Conservation (phyloP, 2,329 filamentous ascomycete genomes). For the Neofusicoccum sp. region DNA sequence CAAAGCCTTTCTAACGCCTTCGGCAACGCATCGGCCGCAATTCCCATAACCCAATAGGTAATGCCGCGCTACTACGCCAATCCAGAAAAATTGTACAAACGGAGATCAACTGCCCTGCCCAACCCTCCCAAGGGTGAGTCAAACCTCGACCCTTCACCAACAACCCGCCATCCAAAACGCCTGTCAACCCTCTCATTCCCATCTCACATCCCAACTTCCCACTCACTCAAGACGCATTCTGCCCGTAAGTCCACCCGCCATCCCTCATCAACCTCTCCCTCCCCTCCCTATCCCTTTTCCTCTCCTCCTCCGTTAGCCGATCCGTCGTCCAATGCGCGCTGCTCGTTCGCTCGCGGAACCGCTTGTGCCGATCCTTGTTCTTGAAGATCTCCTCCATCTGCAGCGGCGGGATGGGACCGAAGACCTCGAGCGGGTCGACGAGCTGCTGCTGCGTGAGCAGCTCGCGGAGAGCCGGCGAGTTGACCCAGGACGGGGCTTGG, state of each 20-base stretch:
- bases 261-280: conserved; percentile 77
- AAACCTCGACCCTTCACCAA: too few relatives aligned
- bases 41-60: neutral
- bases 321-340: conserved; percentile 94
- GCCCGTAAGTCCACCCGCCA: conserved; percentile 65
- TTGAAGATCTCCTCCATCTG: conserved; percentile 98
- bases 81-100: neutral
- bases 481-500: conserved; percentile 77
- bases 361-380: conserved; percentile 79
- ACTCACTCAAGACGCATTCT: neutral
- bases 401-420: conserved; percentile 82
- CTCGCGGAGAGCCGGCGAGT: conserved; percentile 76
- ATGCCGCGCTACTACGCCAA: neutral
- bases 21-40: neutral
- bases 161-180: neutral
- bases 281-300: conserved; percentile 73
- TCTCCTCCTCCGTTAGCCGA: conserved; percentile 81
- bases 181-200: neutral
- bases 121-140: neutral
- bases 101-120: neutral
- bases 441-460: conserved; percentile 79
- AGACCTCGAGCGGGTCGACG: conserved; percentile 80
- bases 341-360: conserved; percentile 86
- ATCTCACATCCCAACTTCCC: neutral
- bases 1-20: neutral